Conservation (phyloP, 2,329 filamentous ascomycete species). For the Beauveria sp. region DNA sequence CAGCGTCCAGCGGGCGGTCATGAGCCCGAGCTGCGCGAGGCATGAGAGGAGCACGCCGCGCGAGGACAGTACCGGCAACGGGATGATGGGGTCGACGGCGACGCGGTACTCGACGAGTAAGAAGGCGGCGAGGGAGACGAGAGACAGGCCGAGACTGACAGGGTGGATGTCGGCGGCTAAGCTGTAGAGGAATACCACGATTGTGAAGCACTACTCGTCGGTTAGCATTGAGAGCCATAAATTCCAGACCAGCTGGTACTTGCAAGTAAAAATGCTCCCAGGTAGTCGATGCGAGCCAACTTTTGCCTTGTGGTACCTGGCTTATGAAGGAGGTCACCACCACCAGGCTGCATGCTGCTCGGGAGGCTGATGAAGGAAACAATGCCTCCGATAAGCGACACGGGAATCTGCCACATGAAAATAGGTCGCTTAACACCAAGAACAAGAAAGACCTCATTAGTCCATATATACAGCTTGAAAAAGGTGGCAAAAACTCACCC, state of each 20-base stretch:
- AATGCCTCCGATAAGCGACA: conserved; percentile 53
- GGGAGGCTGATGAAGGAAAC: conserved; percentile 62
- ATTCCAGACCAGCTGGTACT: conserved; percentile 17
- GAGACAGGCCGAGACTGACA: conserved; percentile 53
- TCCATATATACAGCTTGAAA: no score
- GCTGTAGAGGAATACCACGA: conserved; percentile 65
- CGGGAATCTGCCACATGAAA: conserved; percentile 65
- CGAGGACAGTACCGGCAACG: conserved; percentile 60
- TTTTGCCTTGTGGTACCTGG: conserved; percentile 38
- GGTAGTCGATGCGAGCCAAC: conserved; percentile 64
- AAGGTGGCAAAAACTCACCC: conserved; percentile 43
- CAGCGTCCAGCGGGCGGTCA: conserved; percentile 74
- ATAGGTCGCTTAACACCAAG: conserved; percentile 48
- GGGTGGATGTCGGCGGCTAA: conserved; percentile 56
- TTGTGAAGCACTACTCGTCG: conserved; percentile 45
- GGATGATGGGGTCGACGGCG: conserved; percentile 65
- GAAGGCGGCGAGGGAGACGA: conserved; percentile 44
- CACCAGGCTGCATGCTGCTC: conserved; percentile 11
- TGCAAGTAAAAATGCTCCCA: conserved; percentile 61
- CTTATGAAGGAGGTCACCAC: conserved; percentile 4
- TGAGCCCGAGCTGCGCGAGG: conserved; percentile 65
- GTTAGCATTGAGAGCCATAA: conserved; percentile 13
- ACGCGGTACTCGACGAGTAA: conserved; percentile 55
- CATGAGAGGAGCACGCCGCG: conserved; percentile 67
- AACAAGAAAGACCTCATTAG: background rate